Evolutionary conservation across 2,329 filamentous ascomycete species (phyloP).

Genomic region (Didymella pinodella): DNA sequence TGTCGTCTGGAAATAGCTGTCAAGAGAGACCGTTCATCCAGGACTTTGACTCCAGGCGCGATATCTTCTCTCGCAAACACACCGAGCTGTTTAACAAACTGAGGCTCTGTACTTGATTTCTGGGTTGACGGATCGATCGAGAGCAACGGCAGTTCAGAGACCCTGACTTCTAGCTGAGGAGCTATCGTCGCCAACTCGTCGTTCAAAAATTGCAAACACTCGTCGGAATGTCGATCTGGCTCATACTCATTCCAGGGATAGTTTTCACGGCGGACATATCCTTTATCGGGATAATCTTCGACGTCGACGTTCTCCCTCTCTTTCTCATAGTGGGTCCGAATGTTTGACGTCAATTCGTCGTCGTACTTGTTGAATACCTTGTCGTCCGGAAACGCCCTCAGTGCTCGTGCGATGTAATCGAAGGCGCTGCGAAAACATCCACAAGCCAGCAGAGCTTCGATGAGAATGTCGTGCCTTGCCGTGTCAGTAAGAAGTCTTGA

Average conservation of each 20-base stretch:
- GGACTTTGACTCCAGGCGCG: slow-evolving; percentile 74
- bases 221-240: slow-evolving; percentile 63
- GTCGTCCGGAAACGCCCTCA: slow-evolving; percentile 64
- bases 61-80: slow-evolving; percentile 89
- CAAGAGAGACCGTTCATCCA: slow-evolving; percentile 83
- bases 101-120: slow-evolving; percentile 60
- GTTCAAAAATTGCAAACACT: slow-evolving; percentile 74
- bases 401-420: slow-evolving; percentile 70
- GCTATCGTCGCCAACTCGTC: slow-evolving; percentile 71
- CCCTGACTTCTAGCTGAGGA: slow-evolving; percentile 81
- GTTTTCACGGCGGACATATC: slow-evolving; percentile 70
- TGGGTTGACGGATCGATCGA: slow-evolving; percentile 9
- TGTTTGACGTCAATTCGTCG: slow-evolving; percentile 56
- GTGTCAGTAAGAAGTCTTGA: slow-evolving; percentile 18
- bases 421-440: slow-evolving; percentile 74
- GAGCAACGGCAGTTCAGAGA: slow-evolving; percentile 77
- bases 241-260: slow-evolving; percentile 71
- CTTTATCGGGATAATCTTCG: slow-evolving; percentile 71
- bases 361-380: slow-evolving; percentile 63
- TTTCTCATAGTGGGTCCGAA: slow-evolving; percentile 35
- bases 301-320: slow-evolving; percentile 48
- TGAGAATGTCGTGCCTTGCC: slow-evolving; percentile 45
- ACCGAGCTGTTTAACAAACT: slow-evolving; percentile 78
- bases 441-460: slow-evolving; percentile 65
- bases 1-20: slow-evolving; percentile 90